Evolutionary conservation across 2,329 filamentous ascomycete genomes (phyloP).

Genomic region (Aspergillus phoenicis): DNA sequence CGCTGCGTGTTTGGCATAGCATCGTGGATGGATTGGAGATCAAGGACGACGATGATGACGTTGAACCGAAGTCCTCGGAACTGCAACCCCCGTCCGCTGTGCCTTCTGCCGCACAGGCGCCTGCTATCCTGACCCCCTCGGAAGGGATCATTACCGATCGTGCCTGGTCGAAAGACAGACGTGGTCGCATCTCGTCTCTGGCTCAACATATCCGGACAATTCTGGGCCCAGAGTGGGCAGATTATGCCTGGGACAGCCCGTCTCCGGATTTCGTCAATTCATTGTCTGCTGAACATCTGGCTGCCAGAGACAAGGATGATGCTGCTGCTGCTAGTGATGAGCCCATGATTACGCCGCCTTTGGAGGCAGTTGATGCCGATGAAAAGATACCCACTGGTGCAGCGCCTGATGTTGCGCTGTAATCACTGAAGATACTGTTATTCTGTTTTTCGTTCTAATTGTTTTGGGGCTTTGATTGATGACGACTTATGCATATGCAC

Average conservation of each 20-base stretch:
- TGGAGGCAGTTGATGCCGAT: conserved; percentile 33
- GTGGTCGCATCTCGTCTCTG: conserved; percentile 38
- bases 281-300: conserved; percentile 32
- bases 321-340: conserved; percentile 13
- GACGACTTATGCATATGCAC: background rate
- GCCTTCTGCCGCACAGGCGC: conserved; percentile 17
- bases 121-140: conserved; percentile 37
- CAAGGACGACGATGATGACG: conserved; percentile 19
- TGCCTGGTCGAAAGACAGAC: conserved; percentile 42
- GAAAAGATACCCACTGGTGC: conserved; percentile 20
- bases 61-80: background rate
- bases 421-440: background rate
- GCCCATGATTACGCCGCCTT: conserved; percentile 34
- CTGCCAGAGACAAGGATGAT: conserved; percentile 13
- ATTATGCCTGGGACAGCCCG: conserved; percentile 51
- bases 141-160: conserved; percentile 42
- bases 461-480: background rate
- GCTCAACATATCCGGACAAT: conserved; percentile 42
- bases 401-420: conserved; percentile 12
- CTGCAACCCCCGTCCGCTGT: conserved; percentile 7
- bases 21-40: conserved; percentile 53
- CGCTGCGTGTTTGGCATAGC: conserved; percentile 59
- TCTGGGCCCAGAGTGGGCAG: conserved; percentile 45
- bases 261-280: conserved; percentile 45
- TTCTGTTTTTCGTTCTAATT: background rate